These are phyloP conservation scores for Pythium grandisporangium DNA, from an alignment of 352 stramenopile species.

Conservation along the genomic window DNA sequence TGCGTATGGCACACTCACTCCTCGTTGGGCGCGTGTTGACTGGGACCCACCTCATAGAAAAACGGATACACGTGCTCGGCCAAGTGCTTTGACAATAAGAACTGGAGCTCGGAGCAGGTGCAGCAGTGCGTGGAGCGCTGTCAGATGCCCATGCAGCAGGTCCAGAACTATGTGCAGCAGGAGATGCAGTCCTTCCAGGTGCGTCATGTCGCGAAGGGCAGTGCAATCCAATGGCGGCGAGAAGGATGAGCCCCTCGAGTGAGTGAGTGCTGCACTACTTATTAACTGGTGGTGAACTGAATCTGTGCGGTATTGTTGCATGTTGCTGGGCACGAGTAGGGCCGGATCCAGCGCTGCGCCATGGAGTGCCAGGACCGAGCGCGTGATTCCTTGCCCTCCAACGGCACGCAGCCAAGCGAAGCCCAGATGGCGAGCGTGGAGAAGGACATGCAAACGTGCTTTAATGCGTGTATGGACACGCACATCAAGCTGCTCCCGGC, in stretches of 20 bases:
- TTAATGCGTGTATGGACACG: conserved; percentile 54
- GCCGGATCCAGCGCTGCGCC: conserved; percentile 77
- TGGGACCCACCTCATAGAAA: conserved; percentile 39
- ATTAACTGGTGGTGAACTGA: too few relatives aligned
- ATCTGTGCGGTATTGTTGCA: too few relatives aligned
- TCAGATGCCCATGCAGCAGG: conserved; percentile 77
- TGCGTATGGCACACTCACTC: too few relatives aligned
- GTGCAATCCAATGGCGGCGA: too few relatives aligned
- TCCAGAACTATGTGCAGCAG: conserved; percentile 76
- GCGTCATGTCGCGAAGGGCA: neutral
- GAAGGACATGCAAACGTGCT: conserved; percentile 71
- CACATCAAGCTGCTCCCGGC: conserved; percentile 73
- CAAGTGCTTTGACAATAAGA: conserved; percentile 85
- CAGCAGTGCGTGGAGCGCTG: conserved; percentile 79
- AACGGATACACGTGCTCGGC: conserved; percentile 77
- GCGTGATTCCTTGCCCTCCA: conserved; percentile 51
- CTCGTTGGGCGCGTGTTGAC: too few relatives aligned
- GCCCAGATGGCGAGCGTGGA: conserved; percentile 54
- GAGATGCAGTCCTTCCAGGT: conserved; percentile 77
- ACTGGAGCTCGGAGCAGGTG: conserved; percentile 65
- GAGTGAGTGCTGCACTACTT: too few relatives aligned
- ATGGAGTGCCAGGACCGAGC: conserved; percentile 84
- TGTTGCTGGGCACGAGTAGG: too few relatives aligned
- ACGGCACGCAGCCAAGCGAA: conserved; percentile 54
- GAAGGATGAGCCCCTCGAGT: too few relatives aligned